These are phyloP conservation scores for Bruguiera sexangula DNA, from an alignment of 345 rosid species.

Conservation along the genomic window DNA sequence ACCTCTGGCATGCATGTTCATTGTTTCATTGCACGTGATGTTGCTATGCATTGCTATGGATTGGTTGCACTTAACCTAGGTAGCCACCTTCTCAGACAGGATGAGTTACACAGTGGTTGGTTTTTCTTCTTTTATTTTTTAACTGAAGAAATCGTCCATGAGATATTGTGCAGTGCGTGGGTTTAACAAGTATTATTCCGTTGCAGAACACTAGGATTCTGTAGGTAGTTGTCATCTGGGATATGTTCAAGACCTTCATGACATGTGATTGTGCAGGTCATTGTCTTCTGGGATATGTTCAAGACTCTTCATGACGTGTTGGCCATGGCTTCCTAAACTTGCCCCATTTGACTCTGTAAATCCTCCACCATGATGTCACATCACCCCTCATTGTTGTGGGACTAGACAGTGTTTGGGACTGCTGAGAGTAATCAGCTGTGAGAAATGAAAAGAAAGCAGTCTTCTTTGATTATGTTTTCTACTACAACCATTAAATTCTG, in stretches of 20 bases:
- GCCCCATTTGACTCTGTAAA: not conserved
- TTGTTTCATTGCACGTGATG: no score
- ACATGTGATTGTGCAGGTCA: not conserved
- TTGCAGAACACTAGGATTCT: not conserved
- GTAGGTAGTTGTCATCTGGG: not conserved
- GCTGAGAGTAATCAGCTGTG: no score
- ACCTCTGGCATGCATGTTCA: no score
- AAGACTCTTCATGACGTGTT: not conserved
- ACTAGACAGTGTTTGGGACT: not conserved
- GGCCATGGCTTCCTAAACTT: not conserved
- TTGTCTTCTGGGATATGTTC: not conserved
- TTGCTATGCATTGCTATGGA: no score
- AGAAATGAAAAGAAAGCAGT: no score
- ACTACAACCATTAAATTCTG: no score
- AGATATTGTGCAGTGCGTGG: not conserved
- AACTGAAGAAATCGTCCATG: not conserved
- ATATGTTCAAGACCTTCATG: not conserved
- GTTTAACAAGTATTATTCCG: not conserved
- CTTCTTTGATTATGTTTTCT: no score
- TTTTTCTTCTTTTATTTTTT: not conserved
- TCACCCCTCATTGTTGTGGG: not conserved
- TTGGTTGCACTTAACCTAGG: no score
- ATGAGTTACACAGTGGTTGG: conserved; percentile 1
- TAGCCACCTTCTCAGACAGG: no score
- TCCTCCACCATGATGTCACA: not conserved